Base-by-base conservation (phyloP, 148 eudicot genomes). In the Dysphania ambrosioides region DNA sequence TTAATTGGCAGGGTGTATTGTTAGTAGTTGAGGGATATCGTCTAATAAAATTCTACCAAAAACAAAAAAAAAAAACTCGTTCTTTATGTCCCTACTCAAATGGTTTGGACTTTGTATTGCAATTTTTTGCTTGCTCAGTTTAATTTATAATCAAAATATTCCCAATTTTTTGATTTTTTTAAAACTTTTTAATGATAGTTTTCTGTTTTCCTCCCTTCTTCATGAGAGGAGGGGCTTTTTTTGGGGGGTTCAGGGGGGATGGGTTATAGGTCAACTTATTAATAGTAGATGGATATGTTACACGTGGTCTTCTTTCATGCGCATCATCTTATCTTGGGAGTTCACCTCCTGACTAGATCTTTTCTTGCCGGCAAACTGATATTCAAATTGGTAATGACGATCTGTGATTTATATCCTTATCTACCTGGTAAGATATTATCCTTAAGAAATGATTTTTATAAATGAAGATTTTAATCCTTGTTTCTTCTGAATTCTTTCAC, bases 291-390 rank as follows among this genome's bases (percentile, higher is more conserved):
- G 82, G 78, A 80, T 55, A 42, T 41, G 76, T 80, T 76, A 80
- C 83, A 76, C 72, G 83, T 80, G 83, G 77, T 59, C 77, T 80
- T 56, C 62, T 76, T 76, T 80, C 70, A 72, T 72, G 63, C 79
- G 26, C 68, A 76, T 76, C 83, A 75, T 79, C 83, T 80, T 80
- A 75, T 80, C 76, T 76, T 77, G 40, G 58, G 51, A 59, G 3
- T 59, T 76, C 79, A 49, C 77, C 60, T 66, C 72, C 80, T 80
- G 79, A 76, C 79, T 76, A 59, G 73, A 72, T 76, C 70, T 67
- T 75, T 76, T 76, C 69, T 58, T 65, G 13, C 63, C 13, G n/a
- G 38, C 67, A 59, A 19, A 71, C 40, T n/a, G n/a, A n/a, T 27
- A 64, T 57, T 42, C 71, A 66, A 24, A 31, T 75, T 71, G 60